Percentiles rank a stretch among this genome's conserved stretches.
Evolutionary conservation across 371 early-diverging fungal genomes (phyloP).

Genomic region (Syncephalastrum monosporum): DNA sequence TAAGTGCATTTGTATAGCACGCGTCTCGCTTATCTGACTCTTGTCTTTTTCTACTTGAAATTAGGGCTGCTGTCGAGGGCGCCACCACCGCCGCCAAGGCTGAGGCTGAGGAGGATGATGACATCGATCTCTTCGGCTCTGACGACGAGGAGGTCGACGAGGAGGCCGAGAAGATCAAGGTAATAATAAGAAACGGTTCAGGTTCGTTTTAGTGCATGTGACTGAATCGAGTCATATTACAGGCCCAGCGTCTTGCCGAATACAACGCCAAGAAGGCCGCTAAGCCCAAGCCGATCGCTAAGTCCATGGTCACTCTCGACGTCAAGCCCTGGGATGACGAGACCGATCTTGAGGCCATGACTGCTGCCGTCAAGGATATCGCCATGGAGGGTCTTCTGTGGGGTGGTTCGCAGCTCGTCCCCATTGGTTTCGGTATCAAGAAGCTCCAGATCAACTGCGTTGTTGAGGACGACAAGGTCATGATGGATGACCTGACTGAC

Average conservation of each 20-base stretch:
- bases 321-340: slow-evolving; percentile 99
- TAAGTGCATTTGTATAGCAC: slow-evolving; percentile 19
- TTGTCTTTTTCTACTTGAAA: not conserved
- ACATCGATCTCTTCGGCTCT: slow-evolving; percentile 95
- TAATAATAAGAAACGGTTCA: not conserved
- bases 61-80: slow-evolving; percentile 51
- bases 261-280: slow-evolving; percentile 92
- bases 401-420: slow-evolving; percentile 77
- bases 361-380: slow-evolving; percentile 71
- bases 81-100: slow-evolving; percentile 25
- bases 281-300: slow-evolving; percentile 91
- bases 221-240: slow-evolving; percentile 6
- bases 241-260: slow-evolving; percentile 83
- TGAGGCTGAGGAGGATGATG: slow-evolving; percentile 84
- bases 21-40: not conserved
- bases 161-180: slow-evolving; percentile 86
- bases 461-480: slow-evolving; percentile 91
- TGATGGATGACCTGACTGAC: slow-evolving; percentile 79
- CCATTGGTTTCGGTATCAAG: slow-evolving; percentile 92
- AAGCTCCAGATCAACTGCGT: slow-evolving; percentile 94
- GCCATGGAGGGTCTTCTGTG: slow-evolving; percentile 89
- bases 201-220: not conserved
- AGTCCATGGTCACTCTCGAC: slow-evolving; percentile 90
- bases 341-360: slow-evolving; percentile 82
- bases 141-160: slow-evolving; percentile 91